Percentiles rank a stretch among this genome's conserved stretches.
Evolutionary conservation across 441 rosid species (phyloP).

Genomic region (Adansonia madagascariensis): DNA sequence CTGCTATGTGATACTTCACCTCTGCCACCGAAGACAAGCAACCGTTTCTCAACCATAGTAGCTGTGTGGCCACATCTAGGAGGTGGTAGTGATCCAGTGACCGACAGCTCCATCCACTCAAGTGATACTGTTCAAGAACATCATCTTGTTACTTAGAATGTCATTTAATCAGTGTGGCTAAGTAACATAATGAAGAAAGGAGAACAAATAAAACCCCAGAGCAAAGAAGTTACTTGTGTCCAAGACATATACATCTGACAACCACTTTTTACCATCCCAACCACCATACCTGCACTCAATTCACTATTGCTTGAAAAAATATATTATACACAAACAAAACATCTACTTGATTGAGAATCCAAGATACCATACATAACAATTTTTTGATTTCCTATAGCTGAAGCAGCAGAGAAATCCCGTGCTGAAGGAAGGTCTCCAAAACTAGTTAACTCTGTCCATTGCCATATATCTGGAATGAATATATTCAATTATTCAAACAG

Average conservation of each 20-base stretch:
- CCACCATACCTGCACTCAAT: constrained; percentile 85
- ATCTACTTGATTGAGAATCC: constrained; percentile 27
- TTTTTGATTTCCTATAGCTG: constrained; percentile 85
- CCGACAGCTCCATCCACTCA: constrained; percentile 91
- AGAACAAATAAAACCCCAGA: constrained; percentile 25
- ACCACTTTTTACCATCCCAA: constrained; percentile 99
- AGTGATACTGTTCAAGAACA: constrained; percentile 72
- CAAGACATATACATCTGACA: constrained; percentile 92
- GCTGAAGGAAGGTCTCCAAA: constrained; percentile 95
- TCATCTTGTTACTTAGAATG: constrained; percentile 22
- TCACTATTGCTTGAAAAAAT: constrained; percentile 28
- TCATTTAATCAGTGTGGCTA: constrained; percentile 22
- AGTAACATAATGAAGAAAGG: background rate
- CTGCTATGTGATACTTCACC: constrained; percentile 44
- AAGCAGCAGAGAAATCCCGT: constrained; percentile 91
- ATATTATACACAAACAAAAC: constrained; percentile 11
- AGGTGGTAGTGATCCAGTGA: constrained; percentile 80
- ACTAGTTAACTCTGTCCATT: constrained; percentile 95
- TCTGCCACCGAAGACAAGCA: constrained; percentile 97
- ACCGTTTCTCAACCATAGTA: constrained; percentile 94
- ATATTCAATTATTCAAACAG: constrained; percentile 23
- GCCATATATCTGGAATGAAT: constrained; percentile 86
- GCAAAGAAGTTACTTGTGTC: constrained; percentile 72
- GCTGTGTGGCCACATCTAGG: constrained; percentile 99
- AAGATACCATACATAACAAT: constrained; percentile 66